Evolutionary conservation across 768 basidiomycete genomes (phyloP).

Genomic region (Boletellus ananiceps): DNA sequence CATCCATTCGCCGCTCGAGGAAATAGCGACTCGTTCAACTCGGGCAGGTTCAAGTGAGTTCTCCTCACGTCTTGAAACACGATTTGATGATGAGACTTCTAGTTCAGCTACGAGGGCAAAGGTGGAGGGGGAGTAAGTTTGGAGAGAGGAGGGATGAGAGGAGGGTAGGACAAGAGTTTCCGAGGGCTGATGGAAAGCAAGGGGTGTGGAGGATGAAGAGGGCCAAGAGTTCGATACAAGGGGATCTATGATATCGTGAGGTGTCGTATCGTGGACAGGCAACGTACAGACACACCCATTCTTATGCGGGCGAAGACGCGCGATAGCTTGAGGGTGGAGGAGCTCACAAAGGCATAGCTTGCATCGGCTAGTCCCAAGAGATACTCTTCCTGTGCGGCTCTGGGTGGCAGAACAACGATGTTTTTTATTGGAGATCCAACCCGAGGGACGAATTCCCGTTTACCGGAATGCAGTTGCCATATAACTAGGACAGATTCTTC

Average conservation of each 20-base stretch:
- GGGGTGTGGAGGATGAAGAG: conserved; percentile 48
- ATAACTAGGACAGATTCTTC: conserved; percentile 96
- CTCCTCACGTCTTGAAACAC: conserved; percentile 78
- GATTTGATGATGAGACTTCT: conserved; percentile 91
- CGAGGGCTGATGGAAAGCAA: conserved; percentile 71
- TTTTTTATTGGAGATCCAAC: conserved; percentile 82
- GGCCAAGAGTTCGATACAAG: conserved; percentile 30
- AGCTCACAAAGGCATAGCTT: conserved; percentile 68
- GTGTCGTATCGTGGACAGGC: neutral
- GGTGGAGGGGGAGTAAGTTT: conserved; percentile 74
- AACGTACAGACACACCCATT: conserved; percentile 48
- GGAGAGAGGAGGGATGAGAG: conserved; percentile 93
- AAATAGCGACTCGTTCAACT: conserved; percentile 67
- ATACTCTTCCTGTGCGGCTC: conserved; percentile 73
- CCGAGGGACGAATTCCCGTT: conserved; percentile 88
- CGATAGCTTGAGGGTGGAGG: conserved; percentile 66
- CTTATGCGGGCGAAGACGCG: conserved; percentile 74
- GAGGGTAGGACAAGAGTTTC: conserved; percentile 83
- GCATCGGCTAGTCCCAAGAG: conserved; percentile 80
- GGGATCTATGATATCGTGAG: conserved; percentile 30
- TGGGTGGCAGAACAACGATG: conserved; percentile 54
- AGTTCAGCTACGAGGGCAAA: conserved; percentile 77
- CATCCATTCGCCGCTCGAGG: conserved; percentile 79
- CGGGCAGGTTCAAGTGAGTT: conserved; percentile 68
- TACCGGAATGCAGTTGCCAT: conserved; percentile 89